Evolutionary conservation across 2,329 filamentous ascomycete genomes (phyloP).

Genomic region (Venturia nashicola): DNA sequence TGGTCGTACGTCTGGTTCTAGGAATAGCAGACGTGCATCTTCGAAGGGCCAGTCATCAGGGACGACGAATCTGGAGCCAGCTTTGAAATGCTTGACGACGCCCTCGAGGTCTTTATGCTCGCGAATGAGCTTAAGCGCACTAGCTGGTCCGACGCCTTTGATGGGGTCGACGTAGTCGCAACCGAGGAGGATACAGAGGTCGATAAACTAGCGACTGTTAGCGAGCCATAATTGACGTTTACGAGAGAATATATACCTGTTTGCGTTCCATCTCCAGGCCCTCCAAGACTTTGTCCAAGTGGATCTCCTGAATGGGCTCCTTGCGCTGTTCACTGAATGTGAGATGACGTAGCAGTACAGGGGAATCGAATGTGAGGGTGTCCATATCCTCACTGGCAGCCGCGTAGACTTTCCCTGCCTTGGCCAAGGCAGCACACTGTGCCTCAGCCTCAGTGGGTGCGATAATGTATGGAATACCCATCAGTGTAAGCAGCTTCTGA

Average conservation of each 20-base stretch:
- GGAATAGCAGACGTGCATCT: constrained; percentile 84
- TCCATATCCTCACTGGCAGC: constrained; percentile 99
- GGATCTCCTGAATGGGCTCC: constrained; percentile 93
- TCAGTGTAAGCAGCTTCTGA: constrained; percentile 77
- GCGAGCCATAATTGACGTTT: background rate
- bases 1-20: constrained; percentile 73
- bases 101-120: constrained; percentile 82
- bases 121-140: constrained; percentile 85
- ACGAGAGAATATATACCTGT: constrained; percentile 44
- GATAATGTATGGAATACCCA: constrained; percentile 92
- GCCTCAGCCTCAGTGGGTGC: constrained; percentile 96
- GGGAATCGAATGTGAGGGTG: constrained; percentile 87
- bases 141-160: constrained; percentile 84
- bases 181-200: constrained; percentile 92
- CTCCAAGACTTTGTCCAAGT: constrained; percentile 73
- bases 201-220: constrained; percentile 60
- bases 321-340: constrained; percentile 97
- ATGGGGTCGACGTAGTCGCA: constrained; percentile 97
- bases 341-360: constrained; percentile 80
- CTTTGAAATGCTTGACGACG: constrained; percentile 68
- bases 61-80: constrained; percentile 67
- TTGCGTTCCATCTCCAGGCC: constrained; percentile 78
- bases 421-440: constrained; percentile 81
- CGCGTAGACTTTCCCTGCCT: constrained; percentile 89
- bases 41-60: constrained; percentile 96